These are phyloP conservation scores for Nothophoma quercina DNA, from an alignment of 2,329 filamentous ascomycete species.

Conservation along the genomic window DNA sequence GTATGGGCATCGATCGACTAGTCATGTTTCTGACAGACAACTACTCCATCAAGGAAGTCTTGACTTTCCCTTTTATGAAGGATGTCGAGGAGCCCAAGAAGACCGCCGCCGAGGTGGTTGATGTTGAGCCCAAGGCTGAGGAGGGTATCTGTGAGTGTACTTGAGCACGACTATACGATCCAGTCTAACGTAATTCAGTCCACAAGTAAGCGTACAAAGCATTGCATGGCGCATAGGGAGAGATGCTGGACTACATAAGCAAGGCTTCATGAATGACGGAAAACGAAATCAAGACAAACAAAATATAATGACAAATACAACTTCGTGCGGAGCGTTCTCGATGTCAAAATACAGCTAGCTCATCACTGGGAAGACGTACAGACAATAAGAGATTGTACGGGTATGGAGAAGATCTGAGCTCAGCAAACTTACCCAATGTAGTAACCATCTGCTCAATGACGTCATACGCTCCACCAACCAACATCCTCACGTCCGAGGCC, in stretches of 20 bases:
- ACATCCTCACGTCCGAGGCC: conserved; percentile 2
- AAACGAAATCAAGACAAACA: background rate
- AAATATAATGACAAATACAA: background rate
- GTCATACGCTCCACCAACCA: background rate
- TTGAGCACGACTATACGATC: background rate
- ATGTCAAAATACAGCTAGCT: background rate
- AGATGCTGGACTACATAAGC: conserved; percentile 13
- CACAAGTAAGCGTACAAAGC: conserved; percentile 32
- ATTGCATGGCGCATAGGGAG: conserved; percentile 19
- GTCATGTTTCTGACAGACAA: conserved; percentile 98
- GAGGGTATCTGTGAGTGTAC: conserved; percentile 62
- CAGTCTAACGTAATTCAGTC: conserved; percentile 22
- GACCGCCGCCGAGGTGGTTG: conserved; percentile 73
- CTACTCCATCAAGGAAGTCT: conserved; percentile 94
- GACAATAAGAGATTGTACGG: no score
- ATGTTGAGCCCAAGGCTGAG: conserved; percentile 64
- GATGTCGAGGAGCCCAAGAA: conserved; percentile 57
- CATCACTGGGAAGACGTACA: background rate
- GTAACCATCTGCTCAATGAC: conserved; percentile 7
- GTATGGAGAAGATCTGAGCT: no score
- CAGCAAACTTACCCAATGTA: conserved; percentile 4
- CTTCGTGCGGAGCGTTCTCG: no score
- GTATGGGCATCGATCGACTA: conserved; percentile 92
- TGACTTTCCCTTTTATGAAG: conserved; percentile 99
- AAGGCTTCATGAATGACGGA: conserved; percentile 20